Evolutionary conservation across 176 grass and related monocot species (phyloP).

Genomic region (Paspalum vaginatum): DNA sequence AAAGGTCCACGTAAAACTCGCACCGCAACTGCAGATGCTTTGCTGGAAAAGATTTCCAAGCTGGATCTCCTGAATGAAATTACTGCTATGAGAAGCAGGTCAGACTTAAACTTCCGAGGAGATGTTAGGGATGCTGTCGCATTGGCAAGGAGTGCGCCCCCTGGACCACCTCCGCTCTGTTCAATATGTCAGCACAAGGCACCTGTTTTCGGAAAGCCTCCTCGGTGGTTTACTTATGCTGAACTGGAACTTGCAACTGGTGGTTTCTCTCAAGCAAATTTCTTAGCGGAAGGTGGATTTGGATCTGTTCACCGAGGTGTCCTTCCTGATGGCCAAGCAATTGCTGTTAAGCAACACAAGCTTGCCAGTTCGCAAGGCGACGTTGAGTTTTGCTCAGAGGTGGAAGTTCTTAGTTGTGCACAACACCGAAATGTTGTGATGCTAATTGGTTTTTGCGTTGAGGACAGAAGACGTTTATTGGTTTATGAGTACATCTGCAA

Average conservation of each 20-base stretch:
- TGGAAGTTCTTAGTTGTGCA: constrained; percentile 98
- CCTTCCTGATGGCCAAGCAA: constrained; percentile 90
- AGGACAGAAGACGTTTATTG: constrained; percentile 93
- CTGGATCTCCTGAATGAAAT: constrained; percentile 73
- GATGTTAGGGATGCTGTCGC: constrained; percentile 94
- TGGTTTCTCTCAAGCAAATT: constrained; percentile 93
- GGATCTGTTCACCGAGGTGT: constrained; percentile 98
- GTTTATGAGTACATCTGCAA: constrained; percentile 99
- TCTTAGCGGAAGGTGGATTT: constrained; percentile 97
- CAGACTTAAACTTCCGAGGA: constrained; percentile 82
- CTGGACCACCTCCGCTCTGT: constrained; percentile 90
- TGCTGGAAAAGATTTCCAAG: constrained; percentile 75
- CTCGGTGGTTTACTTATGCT: constrained; percentile 91
- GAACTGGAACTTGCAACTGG: constrained; percentile 94
- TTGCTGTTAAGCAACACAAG: constrained; percentile 99
- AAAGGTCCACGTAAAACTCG: constrained; percentile 51
- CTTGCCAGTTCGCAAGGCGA: constrained; percentile 97
- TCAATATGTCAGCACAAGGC: constrained; percentile 99
- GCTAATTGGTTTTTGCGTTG: constrained; percentile 97
- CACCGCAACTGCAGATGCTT: constrained; percentile 64
- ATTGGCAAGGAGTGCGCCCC: constrained; percentile 71
- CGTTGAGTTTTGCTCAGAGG: constrained; percentile 96
- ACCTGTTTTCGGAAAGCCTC: constrained; percentile 95
- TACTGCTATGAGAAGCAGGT: constrained; percentile 65
- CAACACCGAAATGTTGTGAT: constrained; percentile 99